phyloP scores from a whole-genome alignment of 805 yeast species.

The Candida nanaspora region DNA sequence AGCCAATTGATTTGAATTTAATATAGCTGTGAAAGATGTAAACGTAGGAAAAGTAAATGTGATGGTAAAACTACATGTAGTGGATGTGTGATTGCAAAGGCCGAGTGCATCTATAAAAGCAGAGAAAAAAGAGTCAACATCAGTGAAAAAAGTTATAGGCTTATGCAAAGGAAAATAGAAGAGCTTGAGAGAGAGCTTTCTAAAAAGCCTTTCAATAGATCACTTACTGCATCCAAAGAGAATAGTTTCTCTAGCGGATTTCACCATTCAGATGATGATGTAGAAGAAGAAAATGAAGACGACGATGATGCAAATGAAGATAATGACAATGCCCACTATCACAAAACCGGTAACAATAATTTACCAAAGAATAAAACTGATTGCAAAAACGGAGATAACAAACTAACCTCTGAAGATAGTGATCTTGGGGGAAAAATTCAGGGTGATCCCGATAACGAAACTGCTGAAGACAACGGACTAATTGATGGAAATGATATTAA shows the following conservation, averaged over 20 bases:
- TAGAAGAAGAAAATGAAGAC: not conserved
- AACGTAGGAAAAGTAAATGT: not conserved
- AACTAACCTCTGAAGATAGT: not conserved
- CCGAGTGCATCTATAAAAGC: not conserved
- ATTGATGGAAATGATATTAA: not conserved
- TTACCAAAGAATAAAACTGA: no score
- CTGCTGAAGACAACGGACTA: not conserved
- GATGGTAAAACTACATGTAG: not conserved
- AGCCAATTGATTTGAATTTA: not conserved
- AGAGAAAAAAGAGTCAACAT: slow-evolving; percentile 1
- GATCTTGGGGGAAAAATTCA: not conserved
- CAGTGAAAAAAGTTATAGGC: not conserved
- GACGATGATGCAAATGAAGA: not conserved
- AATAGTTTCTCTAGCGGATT: no score
- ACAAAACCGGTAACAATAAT: not conserved
- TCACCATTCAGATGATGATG: not conserved
- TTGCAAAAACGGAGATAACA: no score
- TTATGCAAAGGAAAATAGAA: not conserved
- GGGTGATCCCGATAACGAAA: not conserved
- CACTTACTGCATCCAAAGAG: no score
- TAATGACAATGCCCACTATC: no score
- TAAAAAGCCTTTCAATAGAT: no score
- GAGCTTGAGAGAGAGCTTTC: not conserved
- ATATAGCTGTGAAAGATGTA: not conserved
- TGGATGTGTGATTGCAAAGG: not conserved